Conservation (phyloP, 2,329 filamentous ascomycete species). For the Diaporthe sp. region DNA sequence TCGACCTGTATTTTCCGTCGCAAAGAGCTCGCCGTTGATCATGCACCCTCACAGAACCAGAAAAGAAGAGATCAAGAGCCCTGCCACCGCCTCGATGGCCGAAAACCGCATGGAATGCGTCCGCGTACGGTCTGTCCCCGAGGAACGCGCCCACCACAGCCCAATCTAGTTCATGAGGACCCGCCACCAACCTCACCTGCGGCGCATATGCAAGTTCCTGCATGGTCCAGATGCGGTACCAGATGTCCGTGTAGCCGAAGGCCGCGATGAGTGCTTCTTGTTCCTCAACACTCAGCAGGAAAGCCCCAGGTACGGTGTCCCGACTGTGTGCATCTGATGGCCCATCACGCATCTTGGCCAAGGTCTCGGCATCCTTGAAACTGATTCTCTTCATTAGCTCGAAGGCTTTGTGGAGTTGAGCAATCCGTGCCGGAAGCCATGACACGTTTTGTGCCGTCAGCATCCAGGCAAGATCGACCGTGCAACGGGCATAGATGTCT, state of each 20-base stretch:
- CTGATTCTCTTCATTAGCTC: conserved; percentile 17
- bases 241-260: conserved; percentile 12
- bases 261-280: neutral
- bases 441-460: neutral
- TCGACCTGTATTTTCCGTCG: conserved; percentile 14
- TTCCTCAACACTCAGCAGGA: neutral
- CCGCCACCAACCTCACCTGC: conserved; percentile 32
- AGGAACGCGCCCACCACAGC: conserved; percentile 35
- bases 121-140: conserved; percentile 28
- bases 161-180: conserved; percentile 35
- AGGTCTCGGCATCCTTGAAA: conserved; percentile 7
- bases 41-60: conserved; percentile 17
- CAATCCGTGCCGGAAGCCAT: neutral
- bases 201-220: conserved; percentile 41
- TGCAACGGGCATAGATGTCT: conserved; percentile 48
- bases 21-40: conserved; percentile 35
- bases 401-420: neutral
- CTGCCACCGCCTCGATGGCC: conserved; percentile 6
- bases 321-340: too few relatives aligned
- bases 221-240: conserved; percentile 42
- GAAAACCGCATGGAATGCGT: conserved; percentile 36
- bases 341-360: conserved; percentile 10
- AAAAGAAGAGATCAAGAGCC: neutral
- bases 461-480: conserved; percentile 34
- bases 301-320: neutral